Evolutionary conservation across 768 basidiomycete species (phyloP), one percentile per base, ranked within the genome.

Genomic region (Phaeolepiota aurea): DNA sequence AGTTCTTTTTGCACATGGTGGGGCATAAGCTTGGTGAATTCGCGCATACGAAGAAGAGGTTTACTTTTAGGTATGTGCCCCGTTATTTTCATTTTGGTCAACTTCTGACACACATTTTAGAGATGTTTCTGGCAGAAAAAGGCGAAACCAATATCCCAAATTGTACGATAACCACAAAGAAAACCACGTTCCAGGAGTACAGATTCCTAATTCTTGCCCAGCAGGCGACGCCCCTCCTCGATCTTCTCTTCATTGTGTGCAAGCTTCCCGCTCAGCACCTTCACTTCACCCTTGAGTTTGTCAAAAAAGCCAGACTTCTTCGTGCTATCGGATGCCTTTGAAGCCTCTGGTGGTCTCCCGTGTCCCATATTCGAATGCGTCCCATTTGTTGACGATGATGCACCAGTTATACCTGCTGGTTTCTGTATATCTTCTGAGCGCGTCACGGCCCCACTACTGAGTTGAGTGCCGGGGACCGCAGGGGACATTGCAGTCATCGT

Each of bases 21-120:
- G 94, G 94, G 0, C 93, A 99, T 59, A 99, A 99, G 60, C 63
- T 98, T 39, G 94, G 94, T 40, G 92, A 97, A 69, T 97, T 98
- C 60, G 68, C 90, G 30, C 77, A 82, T 49, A 97, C 93, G 23
- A 82, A 84, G 66, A 92, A 90, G 61, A 76, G 76, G 41, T 93
- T 92, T 59, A 75, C 69, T 21, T 91, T 81, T 67, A 86, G 78
- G 91, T 91, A n/a, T n/a, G n/a, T n/a, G n/a, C n/a, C n/a, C n/a
- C n/a, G n/a, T n/a, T n/a, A n/a, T n/a, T n/a, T n/a, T n/a, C n/a
- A n/a, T n/a, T n/a, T n/a, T n/a, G n/a, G n/a, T n/a, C n/a, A n/a
- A n/a, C n/a, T n/a, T n/a, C n/a, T n/a, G n/a, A n/a, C n/a, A n/a
- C n/a, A n/a, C n/a, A n/a, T n/a, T n/a, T n/a, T n/a, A n/a, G n/a